These are phyloP conservation scores for Graphilbum ipis-grandicollis DNA, from an alignment of 2,329 filamentous ascomycete species.

Conservation along the genomic window DNA sequence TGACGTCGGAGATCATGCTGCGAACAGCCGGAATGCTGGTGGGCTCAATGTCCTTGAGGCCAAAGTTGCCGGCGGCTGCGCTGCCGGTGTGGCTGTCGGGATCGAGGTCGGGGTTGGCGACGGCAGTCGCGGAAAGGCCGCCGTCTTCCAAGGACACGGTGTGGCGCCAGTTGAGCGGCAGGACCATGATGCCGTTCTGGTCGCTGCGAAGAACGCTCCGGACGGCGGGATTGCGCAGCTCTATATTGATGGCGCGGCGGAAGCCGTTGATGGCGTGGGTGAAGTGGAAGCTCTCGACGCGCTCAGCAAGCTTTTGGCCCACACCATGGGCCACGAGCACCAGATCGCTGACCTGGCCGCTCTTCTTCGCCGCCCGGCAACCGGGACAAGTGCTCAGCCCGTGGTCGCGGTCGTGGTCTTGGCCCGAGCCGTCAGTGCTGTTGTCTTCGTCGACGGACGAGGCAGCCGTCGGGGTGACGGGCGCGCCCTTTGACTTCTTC, in stretches of 20 bases:
- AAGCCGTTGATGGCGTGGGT: slow-evolving; percentile 91
- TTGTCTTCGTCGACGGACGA: background rate
- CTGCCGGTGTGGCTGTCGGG: too few relatives aligned
- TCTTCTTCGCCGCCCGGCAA: slow-evolving; percentile 45
- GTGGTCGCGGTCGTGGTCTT: background rate
- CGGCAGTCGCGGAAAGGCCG: slow-evolving; percentile 19
- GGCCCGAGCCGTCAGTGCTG: background rate
- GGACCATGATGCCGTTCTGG: slow-evolving; percentile 82
- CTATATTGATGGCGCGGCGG: slow-evolving; percentile 68
- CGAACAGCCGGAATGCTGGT: slow-evolving; percentile 82
- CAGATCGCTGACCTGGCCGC: slow-evolving; percentile 64
- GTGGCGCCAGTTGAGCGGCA: slow-evolving; percentile 89
- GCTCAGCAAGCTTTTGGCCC: slow-evolving; percentile 86
- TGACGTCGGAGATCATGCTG: slow-evolving; percentile 87
- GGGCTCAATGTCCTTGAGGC: slow-evolving; percentile 79
- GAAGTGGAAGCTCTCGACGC: slow-evolving; percentile 92
- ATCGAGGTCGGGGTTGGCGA: too few relatives aligned
- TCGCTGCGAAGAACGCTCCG: slow-evolving; percentile 55
- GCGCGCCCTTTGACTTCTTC: slow-evolving; percentile 9
- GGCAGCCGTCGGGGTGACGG: background rate
- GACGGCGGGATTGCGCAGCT: slow-evolving; percentile 59
- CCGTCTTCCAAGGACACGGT: slow-evolving; percentile 76
- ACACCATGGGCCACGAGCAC: slow-evolving; percentile 90
- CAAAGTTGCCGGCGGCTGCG: slow-evolving; percentile 38
- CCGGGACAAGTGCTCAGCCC: slow-evolving; percentile 27